Evolutionary conservation across 2,329 filamentous ascomycete genomes (phyloP), one percentile per base, ranked within the genome.

Genomic region (Knufia fluminis): DNA sequence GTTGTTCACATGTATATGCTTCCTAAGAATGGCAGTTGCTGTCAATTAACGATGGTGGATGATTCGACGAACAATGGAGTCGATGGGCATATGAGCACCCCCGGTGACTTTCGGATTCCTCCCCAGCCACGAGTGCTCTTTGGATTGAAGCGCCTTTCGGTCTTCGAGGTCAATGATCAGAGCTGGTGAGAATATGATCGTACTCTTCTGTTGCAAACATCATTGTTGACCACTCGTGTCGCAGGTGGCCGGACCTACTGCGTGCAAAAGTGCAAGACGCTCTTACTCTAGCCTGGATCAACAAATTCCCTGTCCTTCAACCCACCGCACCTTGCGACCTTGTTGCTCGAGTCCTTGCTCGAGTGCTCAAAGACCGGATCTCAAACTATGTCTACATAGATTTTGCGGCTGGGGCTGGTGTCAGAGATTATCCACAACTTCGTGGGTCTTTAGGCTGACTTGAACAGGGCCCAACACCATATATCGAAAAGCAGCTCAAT

Each of bases 371-470:
- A 31, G 52, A 60, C 3, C 60, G 68, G 22, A 67, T 78, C 1
- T 66, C 71, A 16, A 64, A 69, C 1, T 80, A 83, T 64, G 79
- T 76, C 16, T 80, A 85, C 57, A 75, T 89, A 53, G 85, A 90
- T 67, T 86, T 88, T 65, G 87, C 84, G 63, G 82, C 84, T 2
- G 85, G 85, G 46, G 81, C 76, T 12, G 85, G 85, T n/a, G n/a
- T n/a, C n/a, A n/a, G n/a, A n/a, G n/a, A n/a, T n/a, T n/a, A n/a
- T n/a, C n/a, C n/a, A n/a, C n/a, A n/a, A n/a, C n/a, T n/a, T n/a
- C n/a, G n/a, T n/a, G n/a, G n/a, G n/a, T n/a, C n/a, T n/a, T n/a
- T n/a, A n/a, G n/a, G n/a, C n/a, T n/a, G n/a, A n/a, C n/a, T n/a
- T n/a, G n/a, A n/a, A n/a, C n/a, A n/a, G 35, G 85, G 85, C 0